Percentiles rank a stretch among this genome's conserved stretches.
phyloP scores from a whole-genome alignment of 306 rosid genomes.

The Geum urbanum region DNA sequence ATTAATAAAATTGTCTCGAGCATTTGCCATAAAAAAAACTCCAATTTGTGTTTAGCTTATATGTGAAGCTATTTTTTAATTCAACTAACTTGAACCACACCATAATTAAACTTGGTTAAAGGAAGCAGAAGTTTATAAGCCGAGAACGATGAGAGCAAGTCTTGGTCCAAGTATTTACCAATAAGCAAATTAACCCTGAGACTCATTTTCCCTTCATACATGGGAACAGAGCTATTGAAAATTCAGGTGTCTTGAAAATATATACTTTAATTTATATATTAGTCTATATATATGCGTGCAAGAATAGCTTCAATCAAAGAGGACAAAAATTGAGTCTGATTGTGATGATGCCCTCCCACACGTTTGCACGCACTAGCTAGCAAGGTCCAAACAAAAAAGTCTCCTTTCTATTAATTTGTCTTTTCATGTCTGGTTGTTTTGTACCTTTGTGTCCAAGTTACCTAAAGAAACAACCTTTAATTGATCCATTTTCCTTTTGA shows the following conservation, averaged over 20 bases:
- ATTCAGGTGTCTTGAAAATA: neutral
- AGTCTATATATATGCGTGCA: conserved; percentile 18
- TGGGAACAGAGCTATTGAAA: neutral
- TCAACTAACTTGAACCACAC: too few relatives aligned
- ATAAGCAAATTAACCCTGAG: neutral
- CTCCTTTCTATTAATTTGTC: neutral
- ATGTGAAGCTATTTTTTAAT: too few relatives aligned
- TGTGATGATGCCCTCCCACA: conserved; percentile 14
- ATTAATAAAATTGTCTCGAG: too few relatives aligned
- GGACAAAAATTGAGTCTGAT: conserved; percentile 22
- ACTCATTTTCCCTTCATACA: neutral
- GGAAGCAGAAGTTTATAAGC: too few relatives aligned
- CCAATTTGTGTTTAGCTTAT: too few relatives aligned
- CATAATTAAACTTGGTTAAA: too few relatives aligned
- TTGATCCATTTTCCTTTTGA: conserved; percentile 26
- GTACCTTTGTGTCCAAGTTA: conserved; percentile 14
- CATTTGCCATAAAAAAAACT: too few relatives aligned
- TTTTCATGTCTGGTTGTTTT: conserved; percentile 7
- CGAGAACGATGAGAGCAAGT: too few relatives aligned
- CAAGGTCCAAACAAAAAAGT: neutral
- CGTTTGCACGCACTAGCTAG: conserved; percentile 17
- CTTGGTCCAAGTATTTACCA: too few relatives aligned
- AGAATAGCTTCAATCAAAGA: neutral
- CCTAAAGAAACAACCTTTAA: neutral
- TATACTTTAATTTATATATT: neutral